A percentile compares a stretch with the other conserved stretches of the same genome.
These are phyloP conservation scores for Aspergillus incahuasiensis DNA, from an alignment of 495 filamentous ascomycete species.

Conservation along the genomic window DNA sequence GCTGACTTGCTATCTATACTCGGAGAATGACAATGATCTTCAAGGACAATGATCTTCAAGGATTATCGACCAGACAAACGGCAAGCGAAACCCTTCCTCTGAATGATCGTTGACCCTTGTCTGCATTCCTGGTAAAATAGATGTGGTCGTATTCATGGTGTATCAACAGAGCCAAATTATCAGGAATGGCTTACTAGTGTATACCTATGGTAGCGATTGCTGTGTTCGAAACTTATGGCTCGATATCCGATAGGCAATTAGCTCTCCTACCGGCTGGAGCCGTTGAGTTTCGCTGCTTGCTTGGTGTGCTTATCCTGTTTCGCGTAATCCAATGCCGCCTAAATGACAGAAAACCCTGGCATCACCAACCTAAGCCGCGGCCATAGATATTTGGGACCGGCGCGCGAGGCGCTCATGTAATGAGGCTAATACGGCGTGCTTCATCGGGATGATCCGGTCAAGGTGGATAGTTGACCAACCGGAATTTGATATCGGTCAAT, in stretches of 20 bases:
- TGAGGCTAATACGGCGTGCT: not conserved
- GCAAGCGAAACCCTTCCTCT: no score
- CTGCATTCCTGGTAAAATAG: no score
- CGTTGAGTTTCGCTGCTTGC: not conserved
- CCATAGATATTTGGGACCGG: not conserved
- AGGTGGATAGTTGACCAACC: not conserved
- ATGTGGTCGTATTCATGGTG: no score
- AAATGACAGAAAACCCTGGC: not conserved
- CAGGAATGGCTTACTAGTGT: not conserved
- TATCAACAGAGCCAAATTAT: not conserved
- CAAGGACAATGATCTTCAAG: no score
- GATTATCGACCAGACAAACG: no score
- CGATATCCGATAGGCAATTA: not conserved
- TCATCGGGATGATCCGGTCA: not conserved
- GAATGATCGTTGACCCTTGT: no score
- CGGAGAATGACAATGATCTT: no score
- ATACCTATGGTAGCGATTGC: not conserved
- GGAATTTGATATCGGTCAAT: not conserved
- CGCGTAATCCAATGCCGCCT: not conserved
- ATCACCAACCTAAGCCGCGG: not conserved
- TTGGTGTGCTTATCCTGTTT: not conserved
- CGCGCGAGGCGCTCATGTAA: not conserved
- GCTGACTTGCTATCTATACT: not conserved
- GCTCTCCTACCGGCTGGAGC: no score
- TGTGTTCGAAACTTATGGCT: not conserved